Evolutionary conservation across 805 yeast species (phyloP), one percentile per base, ranked within the genome.

Genomic region (Nakazawaea wickerhamii): DNA sequence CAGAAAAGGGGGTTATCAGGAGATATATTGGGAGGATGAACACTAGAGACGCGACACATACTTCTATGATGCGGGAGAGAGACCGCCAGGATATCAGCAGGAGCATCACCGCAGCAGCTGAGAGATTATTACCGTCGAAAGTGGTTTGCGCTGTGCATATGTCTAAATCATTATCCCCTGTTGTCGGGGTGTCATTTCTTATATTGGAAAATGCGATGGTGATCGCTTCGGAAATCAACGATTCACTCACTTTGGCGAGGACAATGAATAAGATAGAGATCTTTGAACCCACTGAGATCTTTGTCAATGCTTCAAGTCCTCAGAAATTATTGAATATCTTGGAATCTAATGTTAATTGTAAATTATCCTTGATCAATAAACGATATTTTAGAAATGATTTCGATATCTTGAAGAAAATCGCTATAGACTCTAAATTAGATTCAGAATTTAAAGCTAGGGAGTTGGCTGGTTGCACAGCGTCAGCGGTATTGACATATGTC

Each of bases 201-300:
- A 58, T 65, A 39, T 51, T 61, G 11, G 59, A 54, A 26, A 65
- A 68, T 0, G 74, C 73, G 4, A 63, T 57, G 27, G 43, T 71
- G 44, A 55, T 55, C 2, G 40, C 68, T 15, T 59, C 69, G 11
- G 63, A 61, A 11, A 55, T 65, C 11, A 53, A 61, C 15, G 78
- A 72, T 48, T 65, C 77, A 0, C 74, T 66, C 47, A 70, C 74
- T 0, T 70, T 59, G 43, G 69, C 70, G 2, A 54, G 75, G 35
- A 67, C 74, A 0, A 51, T 72, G 7, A 70, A 72, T 45, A 66
- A 65, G 44, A 39, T 70, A 0, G 60, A 59, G 15, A 53, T 69
- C 1, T 55, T 54, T 35, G 50, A 54, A 9, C 69, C 68, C 0
- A 50, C 62, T 3, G 68, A 63, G 23, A 55, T 70, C 4, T 43